A percentile compares a stretch with the other conserved stretches of the same genome.
phyloP scores from a whole-genome alignment of 495 filamentous ascomycete genomes.

The Venustampulla echinocandica region DNA sequence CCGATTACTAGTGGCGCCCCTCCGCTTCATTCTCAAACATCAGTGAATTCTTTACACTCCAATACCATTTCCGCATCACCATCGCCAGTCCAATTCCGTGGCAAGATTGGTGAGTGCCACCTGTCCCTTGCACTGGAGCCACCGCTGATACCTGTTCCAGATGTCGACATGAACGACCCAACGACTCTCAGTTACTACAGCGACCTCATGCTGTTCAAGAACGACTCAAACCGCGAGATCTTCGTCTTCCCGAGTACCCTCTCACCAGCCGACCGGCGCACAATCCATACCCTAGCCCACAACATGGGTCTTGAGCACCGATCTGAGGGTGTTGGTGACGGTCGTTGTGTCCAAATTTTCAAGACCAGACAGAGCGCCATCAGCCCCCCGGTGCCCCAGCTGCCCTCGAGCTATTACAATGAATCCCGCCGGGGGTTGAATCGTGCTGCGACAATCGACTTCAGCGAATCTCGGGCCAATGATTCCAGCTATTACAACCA shows the following conservation, averaged over 20 bases:
- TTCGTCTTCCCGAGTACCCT: constrained; percentile 75
- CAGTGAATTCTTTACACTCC: constrained; percentile 73
- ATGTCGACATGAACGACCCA: constrained; percentile 88
- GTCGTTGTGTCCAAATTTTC: constrained; percentile 82
- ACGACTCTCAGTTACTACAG: constrained; percentile 80
- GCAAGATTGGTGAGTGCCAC: constrained; percentile 14
- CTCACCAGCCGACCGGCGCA: constrained; percentile 73
- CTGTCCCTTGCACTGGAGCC: not conserved
- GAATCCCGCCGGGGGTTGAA: constrained; percentile 77
- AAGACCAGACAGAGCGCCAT: constrained; percentile 53
- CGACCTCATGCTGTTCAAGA: constrained; percentile 81
- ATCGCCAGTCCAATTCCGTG: constrained; percentile 39
- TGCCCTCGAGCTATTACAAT: constrained; percentile 50
- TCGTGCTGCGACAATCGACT: constrained; percentile 96
- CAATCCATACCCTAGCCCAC: constrained; percentile 88
- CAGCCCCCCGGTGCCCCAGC: constrained; percentile 45
- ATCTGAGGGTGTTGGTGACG: constrained; percentile 77
- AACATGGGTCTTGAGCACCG: constrained; percentile 86
- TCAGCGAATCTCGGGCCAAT: constrained; percentile 75
- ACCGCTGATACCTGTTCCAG: constrained; percentile 34
- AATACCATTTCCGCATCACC: constrained; percentile 58
- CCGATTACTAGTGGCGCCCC: constrained; percentile 44
- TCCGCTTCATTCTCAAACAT: constrained; percentile 71
- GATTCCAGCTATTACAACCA: constrained; percentile 57
- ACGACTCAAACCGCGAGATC: constrained; percentile 64